Evolutionary conservation across 305 asterid species (phyloP), one percentile per base, ranked within the genome.

Genomic region (Rubia tinctorum): DNA sequence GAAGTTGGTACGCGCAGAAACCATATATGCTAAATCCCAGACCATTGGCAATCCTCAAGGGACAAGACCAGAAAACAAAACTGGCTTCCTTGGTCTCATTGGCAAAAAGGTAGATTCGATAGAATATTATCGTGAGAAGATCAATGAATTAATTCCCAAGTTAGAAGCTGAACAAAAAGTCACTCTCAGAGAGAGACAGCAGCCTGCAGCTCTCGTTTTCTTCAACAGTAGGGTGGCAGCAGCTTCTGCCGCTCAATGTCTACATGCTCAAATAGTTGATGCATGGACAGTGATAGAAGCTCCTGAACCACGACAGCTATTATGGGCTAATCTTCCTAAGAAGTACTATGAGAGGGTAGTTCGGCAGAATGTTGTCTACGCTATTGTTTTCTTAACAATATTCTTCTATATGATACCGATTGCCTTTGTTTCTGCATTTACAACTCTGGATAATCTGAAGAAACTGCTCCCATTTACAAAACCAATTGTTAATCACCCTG

Each of bases 371-470:
- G 51, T 87, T 17, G 55, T 92, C 60, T 91, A 91, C 60, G 62
- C 82, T 78, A 66, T 89, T 10, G 98, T 95, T 78, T 84, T 92
- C 59, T 80, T 95, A 78, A 85, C 99, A 8, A 89, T 95, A 79
- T 90, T 90, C 87, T 95, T 95, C 80, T 95, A 88, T 84, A 75
- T 90, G 88, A 90, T 95, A 74, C 99, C 99, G 1, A 90, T 92
- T 9, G 96, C 90, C 55, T 70, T 92, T 8, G 59, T 95, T 72
- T 89, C 99, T 34, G 99, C 99, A 14, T 81, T 95, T 69, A 92
- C 99, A 37, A 95, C 98, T 59, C 83, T 95, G 64, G 89, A 71
- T 12, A 92, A 95, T 75, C 77, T 95, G 85, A 70, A 74, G 85
- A 95, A 92, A 84, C 44, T 83, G 70, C 88, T 92, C 66, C 97